Base-by-base conservation (phyloP, 1,284 basidiomycete genomes). In the Puccinia brachypodii region DNA sequence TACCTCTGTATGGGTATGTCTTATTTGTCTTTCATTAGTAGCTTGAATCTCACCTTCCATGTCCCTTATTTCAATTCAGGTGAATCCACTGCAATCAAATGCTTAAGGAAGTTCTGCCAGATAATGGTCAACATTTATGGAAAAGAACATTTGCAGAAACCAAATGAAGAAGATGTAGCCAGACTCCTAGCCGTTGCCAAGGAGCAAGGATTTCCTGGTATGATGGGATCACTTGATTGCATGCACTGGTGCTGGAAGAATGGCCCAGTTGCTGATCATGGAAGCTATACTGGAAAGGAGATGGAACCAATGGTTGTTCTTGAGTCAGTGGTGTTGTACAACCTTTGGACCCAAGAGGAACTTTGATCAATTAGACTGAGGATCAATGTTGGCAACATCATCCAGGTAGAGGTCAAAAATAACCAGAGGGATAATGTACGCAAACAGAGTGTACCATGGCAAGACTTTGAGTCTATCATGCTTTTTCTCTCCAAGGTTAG, bases 221-320 rank as follows among this genome's bases (percentile, higher is more conserved):
- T 74, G 72, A 14, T 74, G 2, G 72, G 72, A n/a, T 74, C 47
- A 7, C 72, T 74, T 1, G 73, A 75, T n/a, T 62, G 42, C n/a
- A 78, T 50, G 64, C 66, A 78, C 31, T 78, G 76, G 66, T 14
- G 31, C 3, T 78, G 44, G 76, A 78, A 69, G 38, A 78, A 69
- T n/a, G 69, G 42, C 42, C 76, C 66, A 22, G 28, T 25, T 3
- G 66, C 64, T 36, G 28, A 22, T 38, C 2, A 13, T n/a, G 66
- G 64, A 38, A 6, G 36, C 22, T 78, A 56, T 28, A 36, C n/a
- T 22, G 64, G 47, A 4, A 78, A 69, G 40, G 76, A 78, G n/a
- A 74, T 56, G 28, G 8, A 71, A 13, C 16, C 68, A 36, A 66
- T 16, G 3, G 31, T 66, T 38, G 62, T 66, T 11, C 62, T 66